A percentile compares a stretch with the other conserved stretches of the same genome.
Conservation (phyloP, 2,329 filamentous ascomycete genomes). For the Alternaria sp. region DNA sequence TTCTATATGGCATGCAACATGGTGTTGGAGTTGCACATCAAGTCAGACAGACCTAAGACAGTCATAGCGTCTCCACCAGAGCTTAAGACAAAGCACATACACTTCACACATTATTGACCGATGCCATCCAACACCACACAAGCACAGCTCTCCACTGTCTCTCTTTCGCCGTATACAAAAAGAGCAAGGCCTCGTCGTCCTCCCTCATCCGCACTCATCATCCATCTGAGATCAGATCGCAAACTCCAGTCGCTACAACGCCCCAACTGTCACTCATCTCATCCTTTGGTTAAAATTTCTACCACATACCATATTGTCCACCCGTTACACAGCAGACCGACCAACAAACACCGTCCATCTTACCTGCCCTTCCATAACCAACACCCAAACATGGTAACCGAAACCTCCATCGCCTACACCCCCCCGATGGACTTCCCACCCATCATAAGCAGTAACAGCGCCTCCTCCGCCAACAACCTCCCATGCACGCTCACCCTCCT, state of each 20-base stretch:
- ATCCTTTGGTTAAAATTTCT: background rate
- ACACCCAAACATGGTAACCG: background rate
- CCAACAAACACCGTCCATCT: too few species aligned
- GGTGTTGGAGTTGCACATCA: background rate
- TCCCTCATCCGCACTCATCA: background rate
- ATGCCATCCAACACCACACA: background rate
- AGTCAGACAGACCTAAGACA: background rate
- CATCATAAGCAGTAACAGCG: background rate
- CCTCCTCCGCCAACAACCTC: background rate
- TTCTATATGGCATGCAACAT: background rate
- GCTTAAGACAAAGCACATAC: background rate
- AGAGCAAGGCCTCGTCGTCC: background rate
- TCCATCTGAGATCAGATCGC: too few species aligned
- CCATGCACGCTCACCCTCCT: background rate
- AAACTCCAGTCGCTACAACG: background rate
- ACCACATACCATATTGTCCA: too few species aligned
- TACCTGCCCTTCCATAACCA: background rate
- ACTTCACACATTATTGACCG: background rate
- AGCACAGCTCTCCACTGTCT: too few species aligned
- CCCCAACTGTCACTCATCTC: background rate
- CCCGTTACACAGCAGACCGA: too few species aligned
- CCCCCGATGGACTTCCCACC: background rate
- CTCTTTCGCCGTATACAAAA: background rate
- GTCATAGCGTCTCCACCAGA: background rate
- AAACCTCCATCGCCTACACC: background rate